phyloP scores from a whole-genome alignment of 2,329 filamentous ascomycete species.

The Calonectria pseudoturangicola region DNA sequence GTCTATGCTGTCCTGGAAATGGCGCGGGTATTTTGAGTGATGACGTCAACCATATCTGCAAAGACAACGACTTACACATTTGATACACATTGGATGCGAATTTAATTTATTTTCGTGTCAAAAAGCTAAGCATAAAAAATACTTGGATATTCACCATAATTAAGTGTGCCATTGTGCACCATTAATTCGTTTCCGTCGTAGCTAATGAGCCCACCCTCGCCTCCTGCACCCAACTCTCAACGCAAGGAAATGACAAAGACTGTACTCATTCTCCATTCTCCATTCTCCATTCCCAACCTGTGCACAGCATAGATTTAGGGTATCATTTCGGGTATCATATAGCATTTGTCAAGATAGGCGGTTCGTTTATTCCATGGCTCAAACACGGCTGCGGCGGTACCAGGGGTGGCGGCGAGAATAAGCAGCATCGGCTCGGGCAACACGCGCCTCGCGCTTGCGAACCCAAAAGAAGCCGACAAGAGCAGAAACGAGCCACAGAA shows the following conservation, averaged over 20 bases:
- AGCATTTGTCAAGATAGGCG: constrained; percentile 27
- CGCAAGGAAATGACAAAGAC: constrained; percentile 13
- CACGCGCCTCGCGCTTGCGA: constrained; percentile 62
- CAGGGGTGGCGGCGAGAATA: constrained; percentile 60
- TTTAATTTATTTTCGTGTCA: constrained; percentile 6
- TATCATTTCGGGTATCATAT: constrained; percentile 31
- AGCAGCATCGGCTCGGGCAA: constrained; percentile 56
- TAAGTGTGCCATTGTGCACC: constrained; percentile 7
- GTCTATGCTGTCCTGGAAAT: neutral
- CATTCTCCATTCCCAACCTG: constrained; percentile 2
- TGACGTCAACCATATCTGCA: constrained; percentile 23
- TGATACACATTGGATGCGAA: neutral
- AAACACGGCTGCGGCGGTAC: constrained; percentile 66
- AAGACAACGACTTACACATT: neutral
- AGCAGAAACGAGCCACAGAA: constrained; percentile 81
- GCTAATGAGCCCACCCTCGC: constrained; percentile 4
- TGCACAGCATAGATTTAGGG: constrained; percentile 5
- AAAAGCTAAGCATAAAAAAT: neutral
- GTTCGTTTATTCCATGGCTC: constrained; percentile 44
- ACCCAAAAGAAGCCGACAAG: constrained; percentile 75
- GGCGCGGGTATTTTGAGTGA: constrained; percentile 7
- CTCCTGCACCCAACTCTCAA: neutral
- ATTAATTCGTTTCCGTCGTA: constrained; percentile 26
- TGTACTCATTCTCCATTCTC: neutral
- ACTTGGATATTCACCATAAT: constrained; percentile 9